Conservation (phyloP, 1,284 basidiomycete species). For the Ustilago tritici region DNA sequence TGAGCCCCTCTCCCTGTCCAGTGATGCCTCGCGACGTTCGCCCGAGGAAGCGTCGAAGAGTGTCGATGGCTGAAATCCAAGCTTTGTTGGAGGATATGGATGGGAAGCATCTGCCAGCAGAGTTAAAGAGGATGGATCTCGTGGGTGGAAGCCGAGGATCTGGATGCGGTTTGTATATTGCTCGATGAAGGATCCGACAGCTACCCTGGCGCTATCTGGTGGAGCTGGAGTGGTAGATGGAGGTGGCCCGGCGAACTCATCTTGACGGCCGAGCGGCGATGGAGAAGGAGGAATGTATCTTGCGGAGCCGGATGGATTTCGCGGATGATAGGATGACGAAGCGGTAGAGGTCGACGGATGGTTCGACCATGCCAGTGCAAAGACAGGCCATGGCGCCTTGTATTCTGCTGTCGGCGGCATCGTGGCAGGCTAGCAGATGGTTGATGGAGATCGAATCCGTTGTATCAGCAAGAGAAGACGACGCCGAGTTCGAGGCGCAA, state of each 20-base stretch:
- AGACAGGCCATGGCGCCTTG: slow-evolving; percentile 59
- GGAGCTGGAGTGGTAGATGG: slow-evolving; percentile 33
- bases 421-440: not conserved
- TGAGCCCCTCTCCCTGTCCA: slow-evolving; percentile 39
- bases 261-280: slow-evolving; percentile 45
- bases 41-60: slow-evolving; percentile 50
- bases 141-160: slow-evolving; percentile 59
- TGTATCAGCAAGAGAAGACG: not conserved
- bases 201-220: slow-evolving; percentile 59
- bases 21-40: slow-evolving; percentile 33
- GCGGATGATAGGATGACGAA: slow-evolving; percentile 42
- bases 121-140: slow-evolving; percentile 43
- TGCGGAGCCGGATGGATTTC: slow-evolving; percentile 45
- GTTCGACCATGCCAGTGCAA: slow-evolving; percentile 64
- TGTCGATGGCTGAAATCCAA: slow-evolving; percentile 66
- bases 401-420: slow-evolving; percentile 52
- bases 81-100: slow-evolving; percentile 68
- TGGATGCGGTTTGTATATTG: slow-evolving; percentile 68
- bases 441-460: not conserved
- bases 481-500: not conserved
- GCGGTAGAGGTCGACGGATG: slow-evolving; percentile 46
- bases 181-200: slow-evolving; percentile 67
- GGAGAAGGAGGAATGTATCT: slow-evolving; percentile 50
- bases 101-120: slow-evolving; percentile 66
- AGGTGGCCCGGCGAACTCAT: slow-evolving; percentile 31